Base-by-base conservation (phyloP, 1,284 basidiomycete genomes). In the Dichomitus squalens region DNA sequence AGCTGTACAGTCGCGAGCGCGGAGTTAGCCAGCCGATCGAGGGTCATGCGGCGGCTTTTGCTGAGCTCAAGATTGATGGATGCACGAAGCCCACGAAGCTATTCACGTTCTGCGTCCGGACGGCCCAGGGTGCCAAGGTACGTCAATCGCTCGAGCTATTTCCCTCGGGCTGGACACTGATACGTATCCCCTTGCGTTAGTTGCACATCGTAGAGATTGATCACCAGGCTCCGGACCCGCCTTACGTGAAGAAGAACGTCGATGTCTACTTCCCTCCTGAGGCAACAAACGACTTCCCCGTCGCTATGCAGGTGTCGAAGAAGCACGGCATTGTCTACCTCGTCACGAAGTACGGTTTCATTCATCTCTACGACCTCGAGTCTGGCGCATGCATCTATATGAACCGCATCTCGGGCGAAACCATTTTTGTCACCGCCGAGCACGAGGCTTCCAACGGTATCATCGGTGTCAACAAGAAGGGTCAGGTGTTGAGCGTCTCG, bases 261-360 rank as follows among this genome's bases (percentile, higher is more conserved):
- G 97, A 99, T 68, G 96, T 99, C 52, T 99, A 98, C 80, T 99
- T 99, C 86, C 97, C 97, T 54, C 90, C 95, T 1, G 97, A 99
- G 74, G 97, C 97, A 4, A 91, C 91, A 46, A 98, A 96, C 74
- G 97, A 99, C 73, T 99, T 99, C 82, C 97, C 97, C n/a, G 97
- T 99, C 39, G 94, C 96, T 29, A 98, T 99, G 93, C 97, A 99
- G 74, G 94, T 98, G 44, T 99, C 96, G 53, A 88, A 92, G 75
- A 93, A 95, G 70, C 96, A 98, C 75, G 96, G 96, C 48, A 95
- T 99, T 75, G 83, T 98, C 69, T 99, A 97, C 78, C 85, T 99
- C 59, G 93, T 98, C 70, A 99, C 97, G 60, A 99, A 99, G 75
- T 99, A 95, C 73, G 97, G 97, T 50, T 99, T 99, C 79, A 98